Conservation (phyloP, 805 yeast species). For the Starmerella lactis-condensi region DNA sequence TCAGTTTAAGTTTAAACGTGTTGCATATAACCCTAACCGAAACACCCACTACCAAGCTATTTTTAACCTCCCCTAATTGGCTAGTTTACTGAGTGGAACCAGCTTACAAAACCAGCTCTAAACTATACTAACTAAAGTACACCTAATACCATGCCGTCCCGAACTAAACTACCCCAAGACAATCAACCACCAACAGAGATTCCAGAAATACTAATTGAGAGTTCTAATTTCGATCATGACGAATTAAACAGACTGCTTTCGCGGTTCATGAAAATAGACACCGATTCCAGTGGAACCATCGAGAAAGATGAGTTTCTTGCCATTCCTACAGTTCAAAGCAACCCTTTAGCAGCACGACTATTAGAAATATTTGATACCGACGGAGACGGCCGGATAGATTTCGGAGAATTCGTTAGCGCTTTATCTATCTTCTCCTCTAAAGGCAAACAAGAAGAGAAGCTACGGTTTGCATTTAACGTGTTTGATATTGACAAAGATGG, state of each 20-base stretch:
- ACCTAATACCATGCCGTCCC: too few species aligned
- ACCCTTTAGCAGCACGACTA: constrained; percentile 75
- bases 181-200: constrained; percentile 7
- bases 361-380: constrained; percentile 91
- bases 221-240: constrained; percentile 45
- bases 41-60: too few species aligned
- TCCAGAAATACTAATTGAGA: constrained; percentile 19
- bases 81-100: too few species aligned
- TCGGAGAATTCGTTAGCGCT: constrained; percentile 80
- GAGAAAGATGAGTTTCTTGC: constrained; percentile 78
- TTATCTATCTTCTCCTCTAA: constrained; percentile 74
- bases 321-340: constrained; percentile 79
- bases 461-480: constrained; percentile 75
- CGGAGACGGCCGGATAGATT: constrained; percentile 82
- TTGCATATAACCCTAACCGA: too few species aligned
- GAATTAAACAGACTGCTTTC: constrained; percentile 83
- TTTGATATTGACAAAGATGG: constrained; percentile 96
- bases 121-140: too few species aligned
- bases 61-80: too few species aligned
- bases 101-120: too few species aligned
- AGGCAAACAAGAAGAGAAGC: constrained; percentile 62
- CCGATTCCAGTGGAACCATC: constrained; percentile 79
- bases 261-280: constrained; percentile 86
- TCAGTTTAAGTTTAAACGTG: too few species aligned
- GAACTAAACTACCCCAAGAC: too few species aligned